Percentiles rank a stretch among this genome's conserved stretches.
Conservation (phyloP, 2,329 filamentous ascomycete species). For the Exophiala xenobiotica region DNA sequence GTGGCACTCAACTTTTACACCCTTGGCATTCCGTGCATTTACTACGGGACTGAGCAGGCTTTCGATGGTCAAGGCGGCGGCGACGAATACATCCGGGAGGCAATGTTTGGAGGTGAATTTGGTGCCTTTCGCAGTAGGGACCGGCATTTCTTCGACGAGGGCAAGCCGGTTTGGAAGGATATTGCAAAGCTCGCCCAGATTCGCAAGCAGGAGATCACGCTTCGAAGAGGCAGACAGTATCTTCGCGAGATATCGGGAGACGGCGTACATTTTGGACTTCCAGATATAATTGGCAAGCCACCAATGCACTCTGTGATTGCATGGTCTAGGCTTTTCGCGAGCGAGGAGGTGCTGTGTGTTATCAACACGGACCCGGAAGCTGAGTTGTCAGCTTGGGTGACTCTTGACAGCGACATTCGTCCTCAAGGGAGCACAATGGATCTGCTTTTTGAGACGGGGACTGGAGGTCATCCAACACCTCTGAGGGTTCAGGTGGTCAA, state of each 20-base stretch:
- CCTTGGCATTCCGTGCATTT: conserved; percentile 16
- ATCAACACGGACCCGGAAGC: conserved; percentile 9
- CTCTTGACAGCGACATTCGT: conserved; percentile 12
- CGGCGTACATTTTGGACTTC: conserved; percentile 11
- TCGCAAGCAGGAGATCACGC: conserved; percentile 10
- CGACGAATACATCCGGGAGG: conserved; percentile 16
- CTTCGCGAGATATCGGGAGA: conserved; percentile 18
- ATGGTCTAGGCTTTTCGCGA: conserved; percentile 14
- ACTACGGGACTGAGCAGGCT: conserved; percentile 18
- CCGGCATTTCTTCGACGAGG: conserved; percentile 17
- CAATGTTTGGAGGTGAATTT: conserved; percentile 19
- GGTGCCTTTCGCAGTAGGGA: conserved; percentile 16
- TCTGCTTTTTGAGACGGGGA: background rate
- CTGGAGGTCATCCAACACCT: background rate
- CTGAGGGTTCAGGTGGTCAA: conserved; percentile 4
- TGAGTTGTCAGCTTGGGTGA: conserved; percentile 10
- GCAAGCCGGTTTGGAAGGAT: conserved; percentile 3
- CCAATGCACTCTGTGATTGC: conserved; percentile 13
- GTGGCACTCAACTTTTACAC: conserved; percentile 15
- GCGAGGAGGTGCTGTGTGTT: conserved; percentile 14
- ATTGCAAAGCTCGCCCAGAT: conserved; percentile 5
- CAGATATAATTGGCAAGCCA: background rate
- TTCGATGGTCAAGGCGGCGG: conserved; percentile 12
- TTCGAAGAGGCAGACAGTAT: conserved; percentile 18
- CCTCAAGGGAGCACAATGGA: background rate